Conservation (phyloP, 75 land plant genomes). For the Cunninghamia lanceolata region DNA sequence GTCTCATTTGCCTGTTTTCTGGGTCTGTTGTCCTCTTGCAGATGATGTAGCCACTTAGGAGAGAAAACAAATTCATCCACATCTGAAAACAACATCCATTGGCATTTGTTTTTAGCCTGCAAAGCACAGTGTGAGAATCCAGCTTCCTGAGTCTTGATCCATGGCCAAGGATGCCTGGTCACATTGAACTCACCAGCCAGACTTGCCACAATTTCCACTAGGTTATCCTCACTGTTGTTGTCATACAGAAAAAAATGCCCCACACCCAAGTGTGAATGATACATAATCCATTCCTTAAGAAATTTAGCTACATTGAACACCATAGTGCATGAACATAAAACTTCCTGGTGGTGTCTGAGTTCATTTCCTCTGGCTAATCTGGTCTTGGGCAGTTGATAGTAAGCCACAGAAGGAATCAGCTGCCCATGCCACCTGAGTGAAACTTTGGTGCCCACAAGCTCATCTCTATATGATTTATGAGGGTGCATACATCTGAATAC, state of each 20-base stretch:
- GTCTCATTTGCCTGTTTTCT: too few relatives aligned
- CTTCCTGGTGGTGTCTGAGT: not conserved
- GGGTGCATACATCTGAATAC: constrained; percentile 82
- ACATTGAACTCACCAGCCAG: constrained; percentile 26
- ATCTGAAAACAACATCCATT: constrained; percentile 77
- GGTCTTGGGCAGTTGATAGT: constrained; percentile 14
- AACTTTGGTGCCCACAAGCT: constrained; percentile 13
- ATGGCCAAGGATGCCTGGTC: constrained; percentile 52
- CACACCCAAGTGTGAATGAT: constrained; percentile 71
- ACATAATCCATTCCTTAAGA: constrained; percentile 76
- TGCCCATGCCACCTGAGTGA: constrained; percentile 10
- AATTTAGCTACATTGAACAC: constrained; percentile 72
- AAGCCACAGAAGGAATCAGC: constrained; percentile 29
- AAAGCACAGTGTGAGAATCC: constrained; percentile 78
- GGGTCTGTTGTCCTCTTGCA: not conserved
- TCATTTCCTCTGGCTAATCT: not conserved
- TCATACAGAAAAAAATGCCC: constrained; percentile 80
- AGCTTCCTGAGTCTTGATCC: constrained; percentile 92
- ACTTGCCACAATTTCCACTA: constrained; percentile 23
- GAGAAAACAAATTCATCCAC: constrained; percentile 82
- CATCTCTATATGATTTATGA: not conserved
- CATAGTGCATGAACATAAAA: constrained; percentile 83
- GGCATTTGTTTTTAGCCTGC: constrained; percentile 34
- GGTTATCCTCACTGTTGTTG: constrained; percentile 76
- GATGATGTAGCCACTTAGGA: constrained; percentile 24